These are phyloP conservation scores for Gracilariopsis chorda DNA, from an alignment of 23 red algal species.

Conservation along the genomic window DNA sequence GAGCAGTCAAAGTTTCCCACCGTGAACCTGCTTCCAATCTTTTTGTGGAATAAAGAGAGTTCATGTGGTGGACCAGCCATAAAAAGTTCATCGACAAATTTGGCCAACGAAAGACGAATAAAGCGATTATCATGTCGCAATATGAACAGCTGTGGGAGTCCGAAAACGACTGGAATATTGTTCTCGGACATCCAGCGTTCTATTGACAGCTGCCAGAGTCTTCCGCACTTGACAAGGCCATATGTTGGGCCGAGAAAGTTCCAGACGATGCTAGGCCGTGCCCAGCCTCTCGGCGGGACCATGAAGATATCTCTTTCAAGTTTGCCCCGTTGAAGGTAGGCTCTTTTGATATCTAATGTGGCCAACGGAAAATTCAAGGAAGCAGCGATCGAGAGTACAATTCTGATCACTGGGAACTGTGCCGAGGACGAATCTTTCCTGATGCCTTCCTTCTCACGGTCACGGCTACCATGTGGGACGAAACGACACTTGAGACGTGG, in stretches of 20 bases:
- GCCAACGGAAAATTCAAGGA: not conserved
- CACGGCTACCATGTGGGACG: slow-evolving; percentile 17
- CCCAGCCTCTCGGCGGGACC: not conserved
- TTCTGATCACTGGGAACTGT: slow-evolving; percentile 30
- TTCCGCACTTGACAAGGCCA: slow-evolving; percentile 31
- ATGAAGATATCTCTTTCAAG: slow-evolving; percentile 4
- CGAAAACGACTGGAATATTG: not conserved
- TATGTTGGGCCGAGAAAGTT: slow-evolving; percentile 26
- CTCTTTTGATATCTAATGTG: not conserved
- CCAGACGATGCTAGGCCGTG: slow-evolving; percentile 1
- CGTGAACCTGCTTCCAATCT: not conserved
- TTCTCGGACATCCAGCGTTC: slow-evolving; percentile 15
- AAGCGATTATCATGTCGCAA: not conserved
- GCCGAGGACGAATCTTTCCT: slow-evolving; percentile 32
- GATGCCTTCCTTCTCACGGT: not conserved
- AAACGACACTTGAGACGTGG: slow-evolving; percentile 24
- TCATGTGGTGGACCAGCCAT: not conserved
- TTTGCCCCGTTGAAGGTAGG: not conserved
- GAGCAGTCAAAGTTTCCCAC: not conserved
- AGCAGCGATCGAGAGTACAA: slow-evolving; percentile 3
- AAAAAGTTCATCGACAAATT: slow-evolving; percentile 42
- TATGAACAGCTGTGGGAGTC: slow-evolving; percentile 33
- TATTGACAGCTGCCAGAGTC: slow-evolving; percentile 21
- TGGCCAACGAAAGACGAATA: not conserved
- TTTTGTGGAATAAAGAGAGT: not conserved